Percentiles rank a stretch among this genome's conserved stretches.
Evolutionary conservation across 2,329 filamentous ascomycete genomes (phyloP).

Genomic region (Phialemoniopsis sp.): DNA sequence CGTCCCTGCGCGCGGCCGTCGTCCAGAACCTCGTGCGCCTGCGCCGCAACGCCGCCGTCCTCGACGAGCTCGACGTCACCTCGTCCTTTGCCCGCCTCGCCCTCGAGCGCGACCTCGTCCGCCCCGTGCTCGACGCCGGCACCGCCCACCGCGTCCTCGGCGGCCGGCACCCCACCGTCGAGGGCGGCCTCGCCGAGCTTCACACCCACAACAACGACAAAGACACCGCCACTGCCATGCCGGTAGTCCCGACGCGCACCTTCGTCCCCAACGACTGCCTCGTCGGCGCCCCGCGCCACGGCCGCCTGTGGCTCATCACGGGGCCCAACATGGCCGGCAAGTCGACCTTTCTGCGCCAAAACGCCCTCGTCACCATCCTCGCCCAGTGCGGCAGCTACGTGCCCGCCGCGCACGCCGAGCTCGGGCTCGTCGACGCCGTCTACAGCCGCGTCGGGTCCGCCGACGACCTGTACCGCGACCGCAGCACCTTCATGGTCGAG

Average conservation of each 20-base stretch:
- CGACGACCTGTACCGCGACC: constrained; percentile 89
- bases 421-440: constrained; percentile 92
- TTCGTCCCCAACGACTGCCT: constrained; percentile 67
- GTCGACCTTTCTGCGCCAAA: constrained; percentile 92
- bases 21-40: constrained; percentile 80
- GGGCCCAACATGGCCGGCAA: constrained; percentile 99
- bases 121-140: constrained; percentile 66
- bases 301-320: constrained; percentile 64
- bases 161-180: constrained; percentile 89
- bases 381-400: constrained; percentile 93
- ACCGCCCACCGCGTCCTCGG: constrained; percentile 73
- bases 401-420: constrained; percentile 77
- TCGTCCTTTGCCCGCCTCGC: constrained; percentile 82
- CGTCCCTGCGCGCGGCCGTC: constrained; percentile 68
- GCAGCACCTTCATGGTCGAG: constrained; percentile 99
- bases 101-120: constrained; percentile 64
- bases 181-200: constrained; percentile 72
- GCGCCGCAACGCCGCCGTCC: constrained; percentile 81
- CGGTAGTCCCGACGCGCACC: constrained; percentile 42
- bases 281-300: constrained; percentile 56
- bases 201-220: constrained; percentile 82
- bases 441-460: constrained; percentile 92
- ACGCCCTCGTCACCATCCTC: constrained; percentile 88
- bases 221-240: constrained; percentile 75
- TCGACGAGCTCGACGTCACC: constrained; percentile 90